phyloP scores from a whole-genome alignment of 2,329 filamentous ascomycete genomes.

The Monilinia polystroma region DNA sequence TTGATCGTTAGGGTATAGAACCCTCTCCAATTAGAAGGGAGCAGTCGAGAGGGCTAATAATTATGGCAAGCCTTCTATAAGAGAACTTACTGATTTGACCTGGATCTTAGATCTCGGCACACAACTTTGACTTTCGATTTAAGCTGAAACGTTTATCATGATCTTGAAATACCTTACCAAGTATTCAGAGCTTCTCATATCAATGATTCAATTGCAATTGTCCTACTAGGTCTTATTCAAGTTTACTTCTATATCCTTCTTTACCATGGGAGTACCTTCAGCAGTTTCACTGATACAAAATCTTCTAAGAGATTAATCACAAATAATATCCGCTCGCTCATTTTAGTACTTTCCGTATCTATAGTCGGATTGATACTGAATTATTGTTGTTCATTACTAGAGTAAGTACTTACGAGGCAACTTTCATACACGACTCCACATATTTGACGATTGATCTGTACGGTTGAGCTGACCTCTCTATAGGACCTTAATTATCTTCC shows the following conservation, averaged over 20 bases:
- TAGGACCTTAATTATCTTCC: accelerated
- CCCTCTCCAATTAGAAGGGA: not conserved
- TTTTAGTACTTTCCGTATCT: not conserved
- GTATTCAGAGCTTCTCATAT: not conserved
- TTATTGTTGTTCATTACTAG: accelerated
- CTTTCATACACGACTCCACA: not conserved
- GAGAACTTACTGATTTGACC: not conserved
- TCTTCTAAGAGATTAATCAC: not conserved
- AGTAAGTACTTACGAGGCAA: not conserved
- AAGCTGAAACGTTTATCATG: not conserved
- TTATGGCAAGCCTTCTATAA: not conserved
- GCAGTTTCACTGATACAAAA: not conserved
- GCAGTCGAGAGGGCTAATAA: not conserved
- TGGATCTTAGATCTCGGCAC: not conserved
- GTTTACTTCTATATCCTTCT: not conserved
- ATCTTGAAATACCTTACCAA: not conserved
- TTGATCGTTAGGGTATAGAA: not conserved
- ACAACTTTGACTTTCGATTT: not conserved
- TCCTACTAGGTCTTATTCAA: not conserved
- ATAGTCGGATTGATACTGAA: not conserved
- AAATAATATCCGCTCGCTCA: not conserved
- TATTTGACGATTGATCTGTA: accelerated
- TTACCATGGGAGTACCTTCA: not conserved
- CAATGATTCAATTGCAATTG: not conserved
- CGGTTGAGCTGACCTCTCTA: not conserved